Percentiles rank a stretch among this genome's conserved stretches.
phyloP scores from a whole-genome alignment of 2,329 filamentous ascomycete genomes.

The Stagonosporopsis chrysanthemi region DNA sequence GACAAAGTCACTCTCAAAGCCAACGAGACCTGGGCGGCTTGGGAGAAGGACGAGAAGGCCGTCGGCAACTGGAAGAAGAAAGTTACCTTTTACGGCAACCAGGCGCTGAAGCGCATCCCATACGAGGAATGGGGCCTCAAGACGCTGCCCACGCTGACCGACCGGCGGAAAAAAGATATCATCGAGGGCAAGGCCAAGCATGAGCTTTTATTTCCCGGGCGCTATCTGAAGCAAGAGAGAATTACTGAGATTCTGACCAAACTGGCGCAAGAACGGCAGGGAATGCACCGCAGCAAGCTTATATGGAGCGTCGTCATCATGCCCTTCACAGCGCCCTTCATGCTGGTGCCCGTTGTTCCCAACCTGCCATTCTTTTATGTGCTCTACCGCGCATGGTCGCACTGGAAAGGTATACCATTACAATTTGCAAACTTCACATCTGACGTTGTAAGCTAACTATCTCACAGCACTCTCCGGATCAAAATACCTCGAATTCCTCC shows the following conservation, averaged over 20 bases:
- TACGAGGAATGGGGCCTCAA: constrained; percentile 99
- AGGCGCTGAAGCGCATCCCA: constrained; percentile 83
- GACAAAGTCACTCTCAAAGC: constrained; percentile 77
- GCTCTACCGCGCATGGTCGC: constrained; percentile 76
- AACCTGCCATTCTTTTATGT: constrained; percentile 98
- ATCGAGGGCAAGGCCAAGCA: constrained; percentile 69
- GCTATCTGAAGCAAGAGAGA: constrained; percentile 69
- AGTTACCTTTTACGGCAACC: constrained; percentile 86
- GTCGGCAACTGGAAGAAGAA: constrained; percentile 81
- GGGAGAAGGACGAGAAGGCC: constrained; percentile 78
- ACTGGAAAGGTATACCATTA: constrained; percentile 40
- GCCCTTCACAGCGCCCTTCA: constrained; percentile 83
- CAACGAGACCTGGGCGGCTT: constrained; percentile 79
- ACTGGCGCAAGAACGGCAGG: constrained; percentile 81
- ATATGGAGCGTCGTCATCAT: constrained; percentile 69
- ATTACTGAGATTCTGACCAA: constrained; percentile 71
- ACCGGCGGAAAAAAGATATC: constrained; percentile 70
- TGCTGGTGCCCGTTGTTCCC: constrained; percentile 82
- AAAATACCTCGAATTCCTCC: constrained; percentile 81
- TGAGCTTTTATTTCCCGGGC: constrained; percentile 78
- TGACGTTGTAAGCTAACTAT: background rate
- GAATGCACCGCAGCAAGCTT: constrained; percentile 77
- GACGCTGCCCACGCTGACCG: constrained; percentile 83
- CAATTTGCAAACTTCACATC: background rate
- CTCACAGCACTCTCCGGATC: constrained; percentile 76